Percentiles rank a stretch among this genome's conserved stretches.
These are phyloP conservation scores for Acacia confusa DNA, from an alignment of 306 rosid genomes.

Conservation along the genomic window DNA sequence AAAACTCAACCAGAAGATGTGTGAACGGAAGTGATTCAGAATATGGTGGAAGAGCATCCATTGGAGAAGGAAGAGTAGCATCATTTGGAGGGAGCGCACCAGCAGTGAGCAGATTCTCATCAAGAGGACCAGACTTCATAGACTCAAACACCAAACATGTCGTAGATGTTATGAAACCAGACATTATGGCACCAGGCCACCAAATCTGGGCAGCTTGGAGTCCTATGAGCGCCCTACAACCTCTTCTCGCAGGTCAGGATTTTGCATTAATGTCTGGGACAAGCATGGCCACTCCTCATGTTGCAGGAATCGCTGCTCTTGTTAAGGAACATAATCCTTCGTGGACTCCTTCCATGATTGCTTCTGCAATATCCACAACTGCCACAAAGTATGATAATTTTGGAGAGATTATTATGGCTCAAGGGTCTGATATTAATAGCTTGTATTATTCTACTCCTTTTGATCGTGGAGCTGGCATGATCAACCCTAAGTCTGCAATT, in stretches of 20 bases:
- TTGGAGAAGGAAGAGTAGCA: conserved; percentile 79
- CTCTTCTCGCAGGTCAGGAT: conserved; percentile 53
- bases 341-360: conserved; percentile 90
- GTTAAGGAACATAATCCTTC: conserved; percentile 73
- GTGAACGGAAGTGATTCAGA: conserved; percentile 41
- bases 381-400: conserved; percentile 58
- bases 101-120: conserved; percentile 75
- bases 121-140: conserved; percentile 83
- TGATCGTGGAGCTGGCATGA: conserved; percentile 76
- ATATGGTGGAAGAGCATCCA: conserved; percentile 51
- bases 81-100: conserved; percentile 60
- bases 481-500: conserved; percentile 55
- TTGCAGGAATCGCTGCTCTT: conserved; percentile 92
- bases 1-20: conserved; percentile 54
- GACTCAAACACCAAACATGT: conserved; percentile 39
- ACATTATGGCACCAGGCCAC: conserved; percentile 90
- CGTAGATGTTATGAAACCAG: conserved; percentile 85
- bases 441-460: conserved; percentile 70
- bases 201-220: conserved; percentile 96
- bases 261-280: conserved; percentile 85
- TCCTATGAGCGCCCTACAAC: conserved; percentile 67
- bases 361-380: conserved; percentile 85
- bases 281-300: conserved; percentile 93
- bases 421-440: conserved; percentile 45
- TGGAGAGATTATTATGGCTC: conserved; percentile 68